Percentiles rank a stretch among this genome's conserved stretches.
These are phyloP conservation scores for Solanum pennellii DNA, from an alignment of 257 asterid species.

Conservation along the genomic window DNA sequence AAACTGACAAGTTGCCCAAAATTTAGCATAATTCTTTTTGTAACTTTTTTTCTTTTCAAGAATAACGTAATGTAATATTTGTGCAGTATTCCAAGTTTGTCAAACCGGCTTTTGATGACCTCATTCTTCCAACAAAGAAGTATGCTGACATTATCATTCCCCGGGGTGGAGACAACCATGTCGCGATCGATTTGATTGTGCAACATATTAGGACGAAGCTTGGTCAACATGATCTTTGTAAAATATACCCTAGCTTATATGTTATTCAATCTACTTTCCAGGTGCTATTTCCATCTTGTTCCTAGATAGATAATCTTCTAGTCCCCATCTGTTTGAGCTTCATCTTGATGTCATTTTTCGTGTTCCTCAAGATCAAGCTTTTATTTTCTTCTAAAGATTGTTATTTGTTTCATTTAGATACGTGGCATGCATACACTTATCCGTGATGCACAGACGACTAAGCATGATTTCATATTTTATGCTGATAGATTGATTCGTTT, in stretches of 20 bases:
- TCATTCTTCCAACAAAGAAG: conserved; percentile 95
- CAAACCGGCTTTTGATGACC: conserved; percentile 97
- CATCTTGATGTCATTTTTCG: not conserved
- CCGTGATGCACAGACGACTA: conserved; percentile 90
- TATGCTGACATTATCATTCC: conserved; percentile 97
- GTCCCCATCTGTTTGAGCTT: not conserved
- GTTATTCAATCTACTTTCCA: conserved; percentile 20
- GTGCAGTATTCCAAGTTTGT: conserved; percentile 95
- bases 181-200: conserved; percentile 95
- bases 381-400: not conserved
- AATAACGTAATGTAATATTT: conserved; percentile 2
- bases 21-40: not conserved
- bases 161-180: conserved; percentile 99
- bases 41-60: not conserved
- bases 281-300: conserved; percentile 1
- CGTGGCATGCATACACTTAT: conserved; percentile 99
- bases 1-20: not conserved
- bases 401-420: conserved; percentile 50
- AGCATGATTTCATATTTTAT: conserved; percentile 86
- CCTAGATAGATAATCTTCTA: not conserved
- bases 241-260: conserved; percentile 3
- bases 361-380: not conserved
- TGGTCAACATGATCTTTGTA: conserved; percentile 8
- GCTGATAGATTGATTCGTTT: conserved; percentile 87
- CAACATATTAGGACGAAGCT: conserved; percentile 37